Evolutionary conservation across 1,139 yeast species (phyloP), one percentile per base, ranked within the genome.

Genomic region (Suhomyces bokatorum): DNA sequence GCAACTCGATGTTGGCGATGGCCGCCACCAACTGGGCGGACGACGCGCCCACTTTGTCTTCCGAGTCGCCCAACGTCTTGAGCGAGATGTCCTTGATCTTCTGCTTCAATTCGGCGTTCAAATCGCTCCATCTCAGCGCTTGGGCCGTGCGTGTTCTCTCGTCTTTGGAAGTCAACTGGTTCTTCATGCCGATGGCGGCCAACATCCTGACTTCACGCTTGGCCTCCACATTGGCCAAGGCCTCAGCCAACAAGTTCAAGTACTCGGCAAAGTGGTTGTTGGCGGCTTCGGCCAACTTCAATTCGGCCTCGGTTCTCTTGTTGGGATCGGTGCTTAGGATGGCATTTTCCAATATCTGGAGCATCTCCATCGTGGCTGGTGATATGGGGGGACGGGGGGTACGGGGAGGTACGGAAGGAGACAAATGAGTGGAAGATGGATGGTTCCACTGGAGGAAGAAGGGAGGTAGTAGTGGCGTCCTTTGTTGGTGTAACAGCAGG

Each of bases 11-110:
- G 53, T 87, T 95, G 13, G 98, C 99, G 57, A 93, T 87, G 9
- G 98, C 96, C 26, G 98, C 96, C 48, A 93, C 93, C 55, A 93
- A 76, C 70, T 93, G 98, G 16, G 99, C 97, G 27, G 95, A 85
- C 17, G 96, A 80, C 48, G 84, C 81, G 24, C 96, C 96, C 40
- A 93, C 96, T 57, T 90, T 79, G 49, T 82, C 85, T 58, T 85
- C 84, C n/a, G 72, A 62, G 16, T 87, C 76, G 46, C 83, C 66
- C 47, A 93, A 78, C 1, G 93, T 81, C 39, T 70, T 67, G 40
- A 93, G 64, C 0, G 96, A 80, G 33, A 78, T 72, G 39, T 75
- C 74, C 69, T 89, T 91, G 60, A 93, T 85, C 53, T 80, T 80
- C 11, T 68, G 59, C 63, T 83, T 87, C 37, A 80, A 72, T 4